A percentile compares a stretch with the other conserved stretches of the same genome.
Evolutionary conservation across 345 rosid species (phyloP).

Genomic region (Gynandropsis gynandra): DNA sequence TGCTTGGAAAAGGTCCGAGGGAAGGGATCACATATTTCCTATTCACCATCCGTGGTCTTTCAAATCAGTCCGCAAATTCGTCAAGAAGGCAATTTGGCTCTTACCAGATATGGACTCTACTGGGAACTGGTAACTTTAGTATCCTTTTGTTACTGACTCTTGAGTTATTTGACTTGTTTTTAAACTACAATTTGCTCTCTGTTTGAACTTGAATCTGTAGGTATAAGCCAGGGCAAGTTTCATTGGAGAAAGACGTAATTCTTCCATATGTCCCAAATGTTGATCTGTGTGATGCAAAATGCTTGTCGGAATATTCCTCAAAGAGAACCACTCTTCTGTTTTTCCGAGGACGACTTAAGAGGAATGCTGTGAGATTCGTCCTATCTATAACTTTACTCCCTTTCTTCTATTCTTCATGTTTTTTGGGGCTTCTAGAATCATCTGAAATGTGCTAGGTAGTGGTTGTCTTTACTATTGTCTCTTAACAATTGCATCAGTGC

Average conservation of each 20-base stretch:
- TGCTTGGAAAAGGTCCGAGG: slow-evolving; percentile 88
- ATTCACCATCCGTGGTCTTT: slow-evolving; percentile 99
- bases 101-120: slow-evolving; percentile 98
- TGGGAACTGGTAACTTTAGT: slow-evolving; percentile 67
- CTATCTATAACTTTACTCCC: slow-evolving; percentile 2
- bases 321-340: slow-evolving; percentile 60
- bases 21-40: slow-evolving; percentile 94
- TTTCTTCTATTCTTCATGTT: neutral
- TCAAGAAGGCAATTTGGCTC: slow-evolving; percentile 89
- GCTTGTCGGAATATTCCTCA: slow-evolving; percentile 54
- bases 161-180: slow-evolving; percentile 16
- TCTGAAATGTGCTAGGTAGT: too few relatives aligned
- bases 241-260: slow-evolving; percentile 81
- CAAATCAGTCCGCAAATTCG: slow-evolving; percentile 75
- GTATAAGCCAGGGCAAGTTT: slow-evolving; percentile 99
- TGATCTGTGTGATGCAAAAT: slow-evolving; percentile 66
- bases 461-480: too few relatives aligned
- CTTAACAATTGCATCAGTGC: neutral
- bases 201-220: slow-evolving; percentile 30
- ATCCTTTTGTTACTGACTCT: slow-evolving; percentile 18
- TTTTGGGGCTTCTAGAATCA: neutral
- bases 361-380: slow-evolving; percentile 74
- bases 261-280: slow-evolving; percentile 93
- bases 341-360: slow-evolving; percentile 86
- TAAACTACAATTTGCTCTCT: slow-evolving; percentile 14